Evolutionary conservation across 768 basidiomycete genomes (phyloP).

Genomic region (Thelephora aurantiotincta): DNA sequence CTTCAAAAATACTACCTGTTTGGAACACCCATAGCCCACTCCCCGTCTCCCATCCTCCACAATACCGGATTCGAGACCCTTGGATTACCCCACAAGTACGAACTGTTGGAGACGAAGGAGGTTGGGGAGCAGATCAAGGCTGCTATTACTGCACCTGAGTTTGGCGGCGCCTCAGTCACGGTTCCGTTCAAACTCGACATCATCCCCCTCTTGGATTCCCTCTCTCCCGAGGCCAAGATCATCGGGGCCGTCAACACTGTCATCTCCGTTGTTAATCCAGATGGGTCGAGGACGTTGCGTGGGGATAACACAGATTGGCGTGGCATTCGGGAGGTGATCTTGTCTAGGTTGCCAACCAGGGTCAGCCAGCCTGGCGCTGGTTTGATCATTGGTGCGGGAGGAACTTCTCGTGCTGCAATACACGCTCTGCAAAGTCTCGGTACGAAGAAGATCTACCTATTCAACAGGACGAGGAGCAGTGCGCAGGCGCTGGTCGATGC

Average conservation of each 20-base stretch:
- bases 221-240: constrained; percentile 67
- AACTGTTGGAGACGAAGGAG: constrained; percentile 55
- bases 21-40: constrained; percentile 77
- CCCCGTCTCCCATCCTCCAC: constrained; percentile 87
- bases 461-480: constrained; percentile 69
- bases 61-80: constrained; percentile 75
- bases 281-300: constrained; percentile 37
- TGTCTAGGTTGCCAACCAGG: constrained; percentile 23
- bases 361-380: constrained; percentile 31
- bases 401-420: constrained; percentile 88
- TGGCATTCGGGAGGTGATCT: constrained; percentile 57
- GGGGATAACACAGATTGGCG: constrained; percentile 98
- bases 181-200: constrained; percentile 92
- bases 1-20: constrained; percentile 71
- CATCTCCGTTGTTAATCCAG: constrained; percentile 32
- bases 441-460: constrained; percentile 63
- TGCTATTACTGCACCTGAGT: constrained; percentile 49
- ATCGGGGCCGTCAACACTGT: constrained; percentile 97
- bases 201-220: constrained; percentile 64
- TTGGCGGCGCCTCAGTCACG: constrained; percentile 94
- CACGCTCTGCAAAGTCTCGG: constrained; percentile 71
- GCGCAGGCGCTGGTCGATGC: constrained; percentile 52
- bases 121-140: constrained; percentile 54
- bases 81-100: constrained; percentile 76
- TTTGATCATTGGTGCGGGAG: constrained; percentile 90